phyloP scores from a whole-genome alignment of 129 eudicot species.

The Erigeron canadensis region DNA sequence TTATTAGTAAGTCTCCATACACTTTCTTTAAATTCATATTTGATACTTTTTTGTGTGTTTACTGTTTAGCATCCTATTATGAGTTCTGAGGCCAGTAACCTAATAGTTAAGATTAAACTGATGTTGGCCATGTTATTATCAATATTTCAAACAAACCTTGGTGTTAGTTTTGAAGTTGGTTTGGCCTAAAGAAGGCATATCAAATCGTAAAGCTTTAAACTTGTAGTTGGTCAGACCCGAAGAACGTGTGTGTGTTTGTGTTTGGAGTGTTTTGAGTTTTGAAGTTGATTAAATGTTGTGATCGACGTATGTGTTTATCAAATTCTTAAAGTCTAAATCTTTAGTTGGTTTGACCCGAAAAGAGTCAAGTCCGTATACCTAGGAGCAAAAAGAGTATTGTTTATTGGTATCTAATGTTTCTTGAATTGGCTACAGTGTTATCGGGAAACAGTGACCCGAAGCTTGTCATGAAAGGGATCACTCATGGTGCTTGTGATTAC shows the following conservation, averaged over 20 bases:
- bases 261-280: constrained; percentile 11
- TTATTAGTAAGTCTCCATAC: constrained; percentile 58
- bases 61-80: constrained; percentile 12
- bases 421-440: constrained; percentile 61
- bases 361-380: not conserved
- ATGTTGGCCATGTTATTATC: not conserved
- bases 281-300: constrained; percentile 1
- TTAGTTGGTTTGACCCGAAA: constrained; percentile 19
- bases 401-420: constrained; percentile 22
- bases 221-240: not conserved
- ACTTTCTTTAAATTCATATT: constrained; percentile 8
- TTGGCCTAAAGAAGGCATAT: constrained; percentile 14
- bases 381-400: constrained; percentile 1
- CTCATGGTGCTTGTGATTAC: constrained; percentile 96
- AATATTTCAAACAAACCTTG: not conserved
- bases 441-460: constrained; percentile 93
- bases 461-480: constrained; percentile 93
- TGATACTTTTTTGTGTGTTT: constrained; percentile 1
- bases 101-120: not conserved
- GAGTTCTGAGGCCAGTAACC: constrained; percentile 11
- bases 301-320: not conserved
- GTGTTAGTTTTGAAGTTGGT: constrained; percentile 12
- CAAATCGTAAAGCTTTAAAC: too few relatives aligned
- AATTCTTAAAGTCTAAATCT: not conserved
- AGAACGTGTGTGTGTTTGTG: constrained; percentile 10